Evolutionary conservation across 2,329 filamentous ascomycete species (phyloP).

Genomic region (Knufia fluminis): DNA sequence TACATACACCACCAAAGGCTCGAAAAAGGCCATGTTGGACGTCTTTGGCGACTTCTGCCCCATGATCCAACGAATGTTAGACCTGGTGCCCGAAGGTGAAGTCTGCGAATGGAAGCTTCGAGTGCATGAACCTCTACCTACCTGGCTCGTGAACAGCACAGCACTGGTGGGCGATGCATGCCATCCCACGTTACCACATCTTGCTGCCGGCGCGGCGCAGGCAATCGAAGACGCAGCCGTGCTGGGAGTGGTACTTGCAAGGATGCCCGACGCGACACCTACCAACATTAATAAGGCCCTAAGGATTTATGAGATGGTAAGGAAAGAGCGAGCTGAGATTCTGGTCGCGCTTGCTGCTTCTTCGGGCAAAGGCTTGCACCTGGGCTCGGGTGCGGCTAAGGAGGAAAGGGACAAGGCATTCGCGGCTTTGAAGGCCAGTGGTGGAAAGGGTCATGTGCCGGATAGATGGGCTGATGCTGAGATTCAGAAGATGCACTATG

Average conservation of each 20-base stretch:
- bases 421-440: slow-evolving; percentile 41
- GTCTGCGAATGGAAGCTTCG: slow-evolving; percentile 59
- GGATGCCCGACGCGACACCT: slow-evolving; percentile 38
- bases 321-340: slow-evolving; percentile 48
- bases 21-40: slow-evolving; percentile 51
- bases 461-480: slow-evolving; percentile 65
- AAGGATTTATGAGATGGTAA: slow-evolving; percentile 46
- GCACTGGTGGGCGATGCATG: slow-evolving; percentile 52
- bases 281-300: slow-evolving; percentile 45
- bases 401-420: slow-evolving; percentile 50
- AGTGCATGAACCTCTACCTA: slow-evolving; percentile 52
- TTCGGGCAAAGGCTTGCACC: slow-evolving; percentile 45
- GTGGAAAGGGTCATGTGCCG: slow-evolving; percentile 43
- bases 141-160: slow-evolving; percentile 48
- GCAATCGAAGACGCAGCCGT: slow-evolving; percentile 56
- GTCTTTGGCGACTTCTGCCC: slow-evolving; percentile 55
- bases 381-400: slow-evolving; percentile 50
- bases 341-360: slow-evolving; percentile 50
- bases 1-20: slow-evolving; percentile 55
- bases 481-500: slow-evolving; percentile 58
- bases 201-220: slow-evolving; percentile 56
- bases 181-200: slow-evolving; percentile 55
- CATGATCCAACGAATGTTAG: slow-evolving; percentile 50
- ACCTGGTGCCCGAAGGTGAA: slow-evolving; percentile 54
- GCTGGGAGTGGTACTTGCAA: slow-evolving; percentile 42